These are phyloP conservation scores for Penicillium diatomitis DNA, from an alignment of 495 filamentous ascomycete genomes.

Conservation along the genomic window DNA sequence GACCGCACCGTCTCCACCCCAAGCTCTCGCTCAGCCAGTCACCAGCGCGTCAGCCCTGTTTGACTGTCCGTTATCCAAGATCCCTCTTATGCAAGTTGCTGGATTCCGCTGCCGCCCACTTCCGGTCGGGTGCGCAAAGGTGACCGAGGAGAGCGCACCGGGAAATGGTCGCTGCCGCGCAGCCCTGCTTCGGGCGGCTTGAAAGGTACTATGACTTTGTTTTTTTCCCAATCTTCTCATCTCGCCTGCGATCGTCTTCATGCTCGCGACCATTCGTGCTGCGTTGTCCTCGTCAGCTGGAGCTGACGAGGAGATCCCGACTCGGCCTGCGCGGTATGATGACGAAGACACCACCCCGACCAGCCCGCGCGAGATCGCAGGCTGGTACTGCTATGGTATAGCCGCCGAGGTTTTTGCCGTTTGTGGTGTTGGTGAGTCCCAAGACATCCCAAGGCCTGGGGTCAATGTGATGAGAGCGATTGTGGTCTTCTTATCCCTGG, in stretches of 20 bases:
- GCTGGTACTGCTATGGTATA: slow-evolving; percentile 88
- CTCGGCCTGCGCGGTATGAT: slow-evolving; percentile 45
- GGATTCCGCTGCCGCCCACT: no score
- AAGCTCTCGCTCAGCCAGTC: not conserved
- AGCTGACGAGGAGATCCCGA: slow-evolving; percentile 15
- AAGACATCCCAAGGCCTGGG: no score
- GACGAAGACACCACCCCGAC: slow-evolving; percentile 80
- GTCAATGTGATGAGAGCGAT: no score
- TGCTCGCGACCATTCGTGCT: slow-evolving; percentile 13
- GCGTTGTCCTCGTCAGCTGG: slow-evolving; percentile 13
- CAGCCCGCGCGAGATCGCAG: slow-evolving; percentile 66
- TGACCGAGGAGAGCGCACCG: no score
- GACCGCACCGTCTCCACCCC: not conserved
- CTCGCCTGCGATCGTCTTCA: slow-evolving; percentile 4
- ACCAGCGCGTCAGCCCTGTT: no score
- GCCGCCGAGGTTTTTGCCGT: slow-evolving; percentile 90
- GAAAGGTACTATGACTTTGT: not conserved
- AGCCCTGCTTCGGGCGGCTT: not conserved
- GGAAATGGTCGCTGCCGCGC: not conserved
- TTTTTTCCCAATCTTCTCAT: slow-evolving; percentile 6
- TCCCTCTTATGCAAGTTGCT: no score
- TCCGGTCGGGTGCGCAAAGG: no score
- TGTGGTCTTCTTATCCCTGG: no score
- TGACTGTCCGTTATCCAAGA: no score
- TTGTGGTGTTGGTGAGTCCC: slow-evolving; percentile 53